Percentiles rank a stretch among this genome's conserved stretches.
These are phyloP conservation scores for Cornus kousa DNA, from an alignment of 148 eudicot species.

Conservation along the genomic window DNA sequence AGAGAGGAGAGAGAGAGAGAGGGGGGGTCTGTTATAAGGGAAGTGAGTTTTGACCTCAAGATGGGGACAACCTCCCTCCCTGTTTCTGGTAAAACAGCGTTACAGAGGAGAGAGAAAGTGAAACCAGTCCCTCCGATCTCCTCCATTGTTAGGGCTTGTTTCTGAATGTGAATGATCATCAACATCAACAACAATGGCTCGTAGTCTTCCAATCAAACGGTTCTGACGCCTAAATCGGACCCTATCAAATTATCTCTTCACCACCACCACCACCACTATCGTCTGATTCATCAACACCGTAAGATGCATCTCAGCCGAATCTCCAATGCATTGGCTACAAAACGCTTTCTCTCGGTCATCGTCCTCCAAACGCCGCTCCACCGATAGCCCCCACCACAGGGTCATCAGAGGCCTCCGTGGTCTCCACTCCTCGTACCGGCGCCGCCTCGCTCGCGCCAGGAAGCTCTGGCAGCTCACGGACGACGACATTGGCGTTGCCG, in stretches of 20 bases:
- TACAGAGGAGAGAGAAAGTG: background rate
- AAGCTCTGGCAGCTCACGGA: constrained; percentile 38
- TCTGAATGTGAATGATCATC: background rate
- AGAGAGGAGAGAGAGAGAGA: too few relatives aligned
- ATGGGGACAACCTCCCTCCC: background rate
- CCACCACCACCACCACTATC: background rate
- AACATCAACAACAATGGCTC: background rate
- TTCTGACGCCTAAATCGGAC: background rate
- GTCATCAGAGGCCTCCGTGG: background rate
- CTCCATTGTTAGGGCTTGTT: background rate
- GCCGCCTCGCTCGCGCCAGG: constrained; percentile 35
- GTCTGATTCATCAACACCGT: too few relatives aligned
- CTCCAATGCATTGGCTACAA: constrained; percentile 50
- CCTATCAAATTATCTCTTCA: background rate
- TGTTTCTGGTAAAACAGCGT: background rate
- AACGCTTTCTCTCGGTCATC: constrained; percentile 23
- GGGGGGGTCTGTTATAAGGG: too few relatives aligned
- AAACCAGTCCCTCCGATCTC: background rate
- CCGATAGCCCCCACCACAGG: constrained; percentile 4
- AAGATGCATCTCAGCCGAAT: constrained; percentile 4
- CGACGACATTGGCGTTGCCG: constrained; percentile 19
- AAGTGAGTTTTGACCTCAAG: background rate
- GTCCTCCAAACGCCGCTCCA: constrained; percentile 16
- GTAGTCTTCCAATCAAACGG: background rate
- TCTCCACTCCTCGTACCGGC: constrained; percentile 11